Evolutionary conservation across 1,284 basidiomycete species (phyloP).

Genomic region (Sanghuangporus weigelae): DNA sequence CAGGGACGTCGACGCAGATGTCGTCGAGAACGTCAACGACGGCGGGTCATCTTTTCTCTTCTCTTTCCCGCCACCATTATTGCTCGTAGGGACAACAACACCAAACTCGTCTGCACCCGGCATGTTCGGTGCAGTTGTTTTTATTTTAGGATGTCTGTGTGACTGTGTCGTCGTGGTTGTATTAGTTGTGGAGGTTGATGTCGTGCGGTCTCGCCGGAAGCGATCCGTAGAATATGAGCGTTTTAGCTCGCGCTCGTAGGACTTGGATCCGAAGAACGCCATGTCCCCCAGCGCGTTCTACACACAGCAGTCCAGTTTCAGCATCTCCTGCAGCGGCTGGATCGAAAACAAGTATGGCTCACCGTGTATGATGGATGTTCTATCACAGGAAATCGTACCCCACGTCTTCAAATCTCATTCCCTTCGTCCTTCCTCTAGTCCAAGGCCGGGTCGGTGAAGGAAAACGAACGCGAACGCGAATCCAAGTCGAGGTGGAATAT

Average conservation of each 20-base stretch:
- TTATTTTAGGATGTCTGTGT: neutral
- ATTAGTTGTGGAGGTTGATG: neutral
- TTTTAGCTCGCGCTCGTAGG: constrained; percentile 5
- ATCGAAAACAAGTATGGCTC: neutral
- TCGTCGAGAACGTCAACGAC: neutral
- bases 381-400: neutral
- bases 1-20: neutral
- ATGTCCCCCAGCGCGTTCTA: neutral
- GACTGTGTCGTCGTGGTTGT: neutral
- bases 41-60: neutral
- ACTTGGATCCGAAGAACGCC: constrained; percentile 16
- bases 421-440: neutral
- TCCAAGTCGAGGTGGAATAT: too few relatives aligned
- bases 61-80: neutral
- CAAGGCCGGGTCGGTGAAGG: neutral
- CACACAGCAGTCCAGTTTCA: neutral
- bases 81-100: neutral
- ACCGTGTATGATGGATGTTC: neutral
- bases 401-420: neutral
- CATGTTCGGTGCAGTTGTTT: neutral
- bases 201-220: neutral
- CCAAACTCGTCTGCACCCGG: neutral
- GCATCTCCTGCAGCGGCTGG: too few relatives aligned
- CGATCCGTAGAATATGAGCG: constrained; percentile 16
- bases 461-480: neutral